Evolutionary conservation across 768 basidiomycete genomes (phyloP).

Genomic region (Tulasnella sp.): DNA sequence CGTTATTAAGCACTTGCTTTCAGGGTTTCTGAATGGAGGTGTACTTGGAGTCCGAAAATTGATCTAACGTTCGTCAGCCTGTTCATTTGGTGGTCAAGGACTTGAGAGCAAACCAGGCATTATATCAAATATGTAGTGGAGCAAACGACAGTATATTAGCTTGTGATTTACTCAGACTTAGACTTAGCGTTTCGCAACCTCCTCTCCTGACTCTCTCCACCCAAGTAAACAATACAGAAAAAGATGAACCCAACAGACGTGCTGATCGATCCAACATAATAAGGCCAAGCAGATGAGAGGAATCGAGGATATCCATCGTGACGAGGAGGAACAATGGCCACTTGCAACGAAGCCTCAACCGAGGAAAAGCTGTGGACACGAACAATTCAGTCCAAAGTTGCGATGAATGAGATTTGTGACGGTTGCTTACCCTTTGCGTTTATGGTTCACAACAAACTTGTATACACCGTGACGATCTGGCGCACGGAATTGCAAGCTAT

Average conservation of each 20-base stretch:
- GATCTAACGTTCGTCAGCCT: too few species aligned
- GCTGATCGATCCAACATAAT: conserved; percentile 82
- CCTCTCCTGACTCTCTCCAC: conserved; percentile 45
- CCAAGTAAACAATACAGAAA: conserved; percentile 79
- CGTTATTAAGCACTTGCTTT: too few species aligned
- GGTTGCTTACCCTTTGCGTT: conserved; percentile 63
- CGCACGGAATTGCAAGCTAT: conserved; percentile 71
- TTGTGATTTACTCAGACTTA: too few species aligned
- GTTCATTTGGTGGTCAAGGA: too few species aligned
- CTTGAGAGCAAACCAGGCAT: too few species aligned
- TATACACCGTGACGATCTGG: conserved; percentile 98
- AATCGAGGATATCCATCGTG: conserved; percentile 96
- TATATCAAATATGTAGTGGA: too few species aligned
- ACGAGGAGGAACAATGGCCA: conserved; percentile 80
- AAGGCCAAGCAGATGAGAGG: conserved; percentile 91
- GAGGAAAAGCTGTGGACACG: conserved; percentile 47
- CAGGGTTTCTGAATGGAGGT: too few species aligned
- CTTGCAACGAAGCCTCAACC: conserved; percentile 57
- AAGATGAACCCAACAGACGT: conserved; percentile 74
- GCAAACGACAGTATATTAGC: too few species aligned
- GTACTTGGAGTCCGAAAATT: too few species aligned
- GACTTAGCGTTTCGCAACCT: conserved; percentile 40
- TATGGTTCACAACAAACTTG: conserved; percentile 88
- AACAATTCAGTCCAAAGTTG: background rate
- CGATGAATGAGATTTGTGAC: background rate